phyloP scores from a whole-genome alignment of 148 eudicot species.

The Camellia japonica region DNA sequence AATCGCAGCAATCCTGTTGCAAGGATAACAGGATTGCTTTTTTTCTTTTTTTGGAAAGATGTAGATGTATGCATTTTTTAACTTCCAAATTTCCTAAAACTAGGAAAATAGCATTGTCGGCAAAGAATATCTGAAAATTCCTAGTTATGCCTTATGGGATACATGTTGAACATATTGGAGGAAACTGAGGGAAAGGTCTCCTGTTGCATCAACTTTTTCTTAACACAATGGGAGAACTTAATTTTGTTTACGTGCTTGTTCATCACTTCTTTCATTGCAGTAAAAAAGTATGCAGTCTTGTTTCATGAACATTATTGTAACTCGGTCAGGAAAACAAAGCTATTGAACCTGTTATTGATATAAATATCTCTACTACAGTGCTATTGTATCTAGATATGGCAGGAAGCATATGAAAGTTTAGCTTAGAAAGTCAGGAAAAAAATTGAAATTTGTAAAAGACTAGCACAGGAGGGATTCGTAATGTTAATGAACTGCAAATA shows the following conservation, averaged over 20 bases:
- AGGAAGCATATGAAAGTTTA: background rate
- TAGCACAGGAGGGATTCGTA: background rate
- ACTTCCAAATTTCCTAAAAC: background rate
- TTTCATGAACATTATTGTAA: too few species aligned
- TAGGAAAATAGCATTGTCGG: background rate
- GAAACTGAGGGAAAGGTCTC: background rate
- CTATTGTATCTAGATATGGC: background rate
- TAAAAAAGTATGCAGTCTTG: too few species aligned
- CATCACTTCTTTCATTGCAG: background rate
- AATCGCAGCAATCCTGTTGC: background rate
- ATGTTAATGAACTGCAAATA: background rate
- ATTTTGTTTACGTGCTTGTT: background rate
- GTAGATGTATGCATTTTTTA: background rate
- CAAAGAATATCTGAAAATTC: background rate
- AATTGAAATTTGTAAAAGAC: background rate
- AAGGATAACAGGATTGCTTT: background rate
- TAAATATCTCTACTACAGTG: too few species aligned
- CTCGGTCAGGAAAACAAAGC: too few species aligned
- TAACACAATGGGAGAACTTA: background rate
- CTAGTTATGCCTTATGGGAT: background rate
- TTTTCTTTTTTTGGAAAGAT: background rate
- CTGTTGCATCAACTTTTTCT: background rate
- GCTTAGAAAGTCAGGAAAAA: background rate
- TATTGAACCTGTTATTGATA: too few species aligned
- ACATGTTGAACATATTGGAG: background rate